Evolutionary conservation across 1,284 basidiomycete species (phyloP), one percentile per base, ranked within the genome.

Genomic region (Athelia sp.): DNA sequence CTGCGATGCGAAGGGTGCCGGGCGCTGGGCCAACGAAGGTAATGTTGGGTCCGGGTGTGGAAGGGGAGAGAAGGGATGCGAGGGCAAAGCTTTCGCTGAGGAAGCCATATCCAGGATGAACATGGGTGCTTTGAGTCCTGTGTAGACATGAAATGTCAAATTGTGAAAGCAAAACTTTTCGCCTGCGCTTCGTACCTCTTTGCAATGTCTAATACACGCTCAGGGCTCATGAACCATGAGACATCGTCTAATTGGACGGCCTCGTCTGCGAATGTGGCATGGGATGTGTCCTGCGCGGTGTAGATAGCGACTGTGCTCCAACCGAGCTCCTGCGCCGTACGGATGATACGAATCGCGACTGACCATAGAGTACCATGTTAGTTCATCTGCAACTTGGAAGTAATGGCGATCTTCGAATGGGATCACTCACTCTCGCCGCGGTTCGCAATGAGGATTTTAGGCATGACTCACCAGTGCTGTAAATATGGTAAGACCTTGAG

Each of bases 101-200:
- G 59, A 87, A 87, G 6, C 85, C 76, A 51, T 86, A 87, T 10
- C 84, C 83, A 0, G 83, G 83, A 44, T 82, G 81, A 1, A 87
- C 13, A 13, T 29, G 26, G 26, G 26, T 29, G 13, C 26, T 29
- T 29, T 29, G 26, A 6, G 26, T 29, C 13, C 26, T 29, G 26
- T 13, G 26, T n/a, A n/a, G n/a, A n/a, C n/a, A 29, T 29, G 70
- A 52, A 82, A 74, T 3, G 81, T 84, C 23, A 69, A 78, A 47
- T 50, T 58, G 58, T 68, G 67, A 3, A 66, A 62, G 48, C 65
- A 66, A 55, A 76, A 78, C 29, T 79, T 69, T 1, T 68, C 56
- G n/a, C n/a, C n/a, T n/a, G n/a, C n/a, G n/a, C n/a, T n/a, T 8
- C 82, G 53, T 18, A 84, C 74, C 0, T 57, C 61, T 2, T 67